A percentile compares a stretch with the other conserved stretches of the same genome.
Evolutionary conservation across 257 asterid genomes (phyloP).

Genomic region (Nicotiana attenuata): DNA sequence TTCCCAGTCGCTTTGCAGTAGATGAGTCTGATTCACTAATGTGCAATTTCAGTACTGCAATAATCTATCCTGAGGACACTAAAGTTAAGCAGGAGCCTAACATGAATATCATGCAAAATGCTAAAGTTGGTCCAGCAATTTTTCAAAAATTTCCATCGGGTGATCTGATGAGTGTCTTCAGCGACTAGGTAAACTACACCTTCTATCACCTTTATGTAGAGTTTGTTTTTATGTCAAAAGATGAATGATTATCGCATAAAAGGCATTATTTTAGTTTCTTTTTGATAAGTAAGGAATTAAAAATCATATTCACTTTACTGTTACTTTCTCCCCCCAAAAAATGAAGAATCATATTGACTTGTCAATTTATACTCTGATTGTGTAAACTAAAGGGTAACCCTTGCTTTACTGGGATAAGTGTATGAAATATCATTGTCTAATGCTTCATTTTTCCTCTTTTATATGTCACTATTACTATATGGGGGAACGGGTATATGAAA

Average conservation of each 20-base stretch:
- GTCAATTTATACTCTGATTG: not conserved
- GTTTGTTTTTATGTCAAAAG: not conserved
- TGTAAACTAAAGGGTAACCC: not conserved
- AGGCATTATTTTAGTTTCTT: not conserved
- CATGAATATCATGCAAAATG: conserved; percentile 39
- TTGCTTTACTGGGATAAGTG: not conserved
- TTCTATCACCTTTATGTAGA: not conserved
- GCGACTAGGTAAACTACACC: conserved; percentile 45
- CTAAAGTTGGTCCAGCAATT: conserved; percentile 30
- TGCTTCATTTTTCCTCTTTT: not conserved
- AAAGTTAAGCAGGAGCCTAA: conserved; percentile 63
- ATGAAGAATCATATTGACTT: not conserved
- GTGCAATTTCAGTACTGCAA: conserved; percentile 33
- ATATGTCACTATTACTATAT: not conserved
- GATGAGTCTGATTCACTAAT: conserved; percentile 37
- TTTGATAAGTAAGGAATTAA: not conserved
- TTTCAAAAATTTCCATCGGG: conserved; percentile 31
- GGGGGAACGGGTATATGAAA: not conserved
- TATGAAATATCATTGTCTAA: not conserved
- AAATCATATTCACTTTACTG: not conserved
- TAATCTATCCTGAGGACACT: conserved; percentile 26
- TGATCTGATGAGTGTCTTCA: conserved; percentile 51
- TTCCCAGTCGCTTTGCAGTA: conserved; percentile 60
- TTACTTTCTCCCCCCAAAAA: no score
- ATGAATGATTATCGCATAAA: not conserved